Evolutionary conservation across 345 rosid species (phyloP).

Genomic region (Combretum micranthum): DNA sequence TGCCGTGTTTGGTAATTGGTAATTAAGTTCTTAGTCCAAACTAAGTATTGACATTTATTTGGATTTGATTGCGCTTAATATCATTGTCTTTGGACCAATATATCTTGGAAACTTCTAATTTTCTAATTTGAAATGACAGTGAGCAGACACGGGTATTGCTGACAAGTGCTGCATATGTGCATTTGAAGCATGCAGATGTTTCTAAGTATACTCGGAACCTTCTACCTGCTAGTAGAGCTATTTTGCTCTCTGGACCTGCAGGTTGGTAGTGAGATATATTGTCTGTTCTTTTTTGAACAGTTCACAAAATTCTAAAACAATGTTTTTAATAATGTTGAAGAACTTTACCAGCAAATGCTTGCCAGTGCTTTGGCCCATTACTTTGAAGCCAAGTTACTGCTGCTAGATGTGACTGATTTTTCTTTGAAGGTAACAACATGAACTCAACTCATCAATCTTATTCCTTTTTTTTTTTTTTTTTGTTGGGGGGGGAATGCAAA

Average conservation of each 20-base stretch:
- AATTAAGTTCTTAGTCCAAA: no score
- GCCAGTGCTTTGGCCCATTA: constrained; percentile 92
- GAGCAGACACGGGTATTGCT: constrained; percentile 79
- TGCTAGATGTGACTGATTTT: constrained; percentile 77
- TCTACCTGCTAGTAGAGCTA: constrained; percentile 79
- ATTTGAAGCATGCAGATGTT: constrained; percentile 84
- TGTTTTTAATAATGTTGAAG: constrained; percentile 23
- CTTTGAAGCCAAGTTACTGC: constrained; percentile 85
- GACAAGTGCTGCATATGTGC: constrained; percentile 92
- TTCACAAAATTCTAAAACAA: background rate
- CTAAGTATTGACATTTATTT: background rate
- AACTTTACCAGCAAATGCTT: constrained; percentile 97
- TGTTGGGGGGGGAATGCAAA: no score
- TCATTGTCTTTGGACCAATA: background rate
- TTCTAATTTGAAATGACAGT: constrained; percentile 33
- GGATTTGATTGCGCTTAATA: background rate
- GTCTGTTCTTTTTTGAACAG: background rate
- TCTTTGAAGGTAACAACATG: constrained; percentile 56
- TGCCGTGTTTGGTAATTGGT: no score
- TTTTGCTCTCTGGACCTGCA: constrained; percentile 94
- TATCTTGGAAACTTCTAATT: constrained; percentile 1
- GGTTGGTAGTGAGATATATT: constrained; percentile 32
- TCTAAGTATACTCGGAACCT: constrained; percentile 74
- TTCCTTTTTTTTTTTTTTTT: no score
- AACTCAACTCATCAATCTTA: background rate